These are phyloP conservation scores for Groenewaldozyma salmanticensis DNA, from an alignment of 805 yeast genomes.

Conservation along the genomic window DNA sequence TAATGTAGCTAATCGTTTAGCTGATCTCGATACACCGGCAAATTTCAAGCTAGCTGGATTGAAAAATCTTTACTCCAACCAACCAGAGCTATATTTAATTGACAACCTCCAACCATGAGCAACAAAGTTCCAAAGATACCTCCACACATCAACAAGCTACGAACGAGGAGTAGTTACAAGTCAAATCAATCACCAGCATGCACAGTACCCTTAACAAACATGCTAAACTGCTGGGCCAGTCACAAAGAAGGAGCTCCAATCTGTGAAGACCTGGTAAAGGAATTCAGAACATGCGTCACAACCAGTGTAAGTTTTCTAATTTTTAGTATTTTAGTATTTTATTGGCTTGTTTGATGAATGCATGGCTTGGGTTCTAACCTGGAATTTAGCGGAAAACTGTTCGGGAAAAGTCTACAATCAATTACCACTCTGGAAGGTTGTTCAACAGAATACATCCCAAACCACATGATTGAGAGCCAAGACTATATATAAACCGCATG, in stretches of 20 bases:
- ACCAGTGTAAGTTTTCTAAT: constrained; percentile 27
- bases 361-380: no score
- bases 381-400: constrained; percentile 14
- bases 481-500: no score
- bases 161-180: background rate
- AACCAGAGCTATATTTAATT: no score
- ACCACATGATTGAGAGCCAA: constrained; percentile 34
- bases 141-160: background rate
- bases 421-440: constrained; percentile 44
- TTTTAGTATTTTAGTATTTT: no score
- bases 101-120: no score
- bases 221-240: constrained; percentile 93
- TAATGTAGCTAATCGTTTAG: no score
- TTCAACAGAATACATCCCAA: constrained; percentile 42
- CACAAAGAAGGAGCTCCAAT: constrained; percentile 71
- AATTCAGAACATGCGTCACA: constrained; percentile 67
- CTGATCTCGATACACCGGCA: no score
- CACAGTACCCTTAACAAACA: constrained; percentile 68
- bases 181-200: constrained; percentile 36
- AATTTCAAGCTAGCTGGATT: no score
- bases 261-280: constrained; percentile 57
- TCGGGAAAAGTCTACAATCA: constrained; percentile 34
- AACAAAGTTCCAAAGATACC: background rate
- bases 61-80: no score
- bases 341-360: no score